phyloP scores from a whole-genome alignment of 2,329 filamentous ascomycete species.

The Uncinocarpus reesii region DNA sequence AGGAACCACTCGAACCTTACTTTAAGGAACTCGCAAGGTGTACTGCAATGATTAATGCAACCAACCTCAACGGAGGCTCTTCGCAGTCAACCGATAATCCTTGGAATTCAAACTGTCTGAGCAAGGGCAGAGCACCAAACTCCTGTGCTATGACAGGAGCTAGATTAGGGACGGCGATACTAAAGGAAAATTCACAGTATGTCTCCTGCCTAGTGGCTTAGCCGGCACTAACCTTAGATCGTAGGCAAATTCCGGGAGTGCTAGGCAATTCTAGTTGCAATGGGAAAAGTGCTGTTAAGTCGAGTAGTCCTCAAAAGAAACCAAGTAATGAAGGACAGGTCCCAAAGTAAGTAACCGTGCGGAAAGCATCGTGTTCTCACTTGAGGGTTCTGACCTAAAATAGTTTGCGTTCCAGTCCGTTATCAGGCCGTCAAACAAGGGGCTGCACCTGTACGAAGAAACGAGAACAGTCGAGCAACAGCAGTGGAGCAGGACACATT shows the following conservation, averaged over 20 bases:
- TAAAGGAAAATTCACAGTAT: neutral
- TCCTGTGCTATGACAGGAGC: neutral
- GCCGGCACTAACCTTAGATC: neutral
- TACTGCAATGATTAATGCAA: constrained; percentile 13
- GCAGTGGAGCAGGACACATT: neutral
- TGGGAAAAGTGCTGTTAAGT: neutral
- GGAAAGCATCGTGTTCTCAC: neutral
- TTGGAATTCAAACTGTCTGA: neutral
- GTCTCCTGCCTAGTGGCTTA: neutral
- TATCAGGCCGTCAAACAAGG: neutral
- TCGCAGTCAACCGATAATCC: neutral
- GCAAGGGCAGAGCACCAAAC: neutral
- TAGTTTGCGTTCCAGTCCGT: neutral
- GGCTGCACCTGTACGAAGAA: constrained; percentile 6
- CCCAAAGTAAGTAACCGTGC: neutral
- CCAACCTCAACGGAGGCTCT: neutral
- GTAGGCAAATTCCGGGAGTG: neutral
- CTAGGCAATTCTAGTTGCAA: neutral
- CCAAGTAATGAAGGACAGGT: neutral
- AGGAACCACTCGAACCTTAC: constrained; percentile 23
- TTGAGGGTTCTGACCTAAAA: neutral
- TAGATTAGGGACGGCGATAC: neutral
- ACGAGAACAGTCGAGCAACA: neutral
- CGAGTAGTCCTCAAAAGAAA: neutral
- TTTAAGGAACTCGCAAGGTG: constrained; percentile 23